Evolutionary conservation across 495 filamentous ascomycete species (phyloP).

Genomic region (Bombardia bombarda): DNA sequence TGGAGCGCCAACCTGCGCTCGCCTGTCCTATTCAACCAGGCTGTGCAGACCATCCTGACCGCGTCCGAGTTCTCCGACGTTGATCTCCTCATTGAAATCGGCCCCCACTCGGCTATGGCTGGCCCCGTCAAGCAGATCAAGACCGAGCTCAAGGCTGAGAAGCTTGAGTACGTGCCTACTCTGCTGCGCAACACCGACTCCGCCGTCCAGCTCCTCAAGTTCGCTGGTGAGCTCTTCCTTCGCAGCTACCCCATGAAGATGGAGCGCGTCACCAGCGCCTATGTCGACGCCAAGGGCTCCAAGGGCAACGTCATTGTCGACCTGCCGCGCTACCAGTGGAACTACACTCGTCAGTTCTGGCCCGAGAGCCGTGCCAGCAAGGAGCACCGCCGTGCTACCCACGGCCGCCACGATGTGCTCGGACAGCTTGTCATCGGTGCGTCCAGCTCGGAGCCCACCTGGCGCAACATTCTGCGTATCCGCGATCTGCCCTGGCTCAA

Average conservation of each 20-base stretch:
- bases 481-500: conserved; percentile 26
- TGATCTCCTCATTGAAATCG: conserved; percentile 41
- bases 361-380: conserved; percentile 11
- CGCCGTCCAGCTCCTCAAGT: conserved; percentile 13
- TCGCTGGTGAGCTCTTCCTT: conserved; percentile 27
- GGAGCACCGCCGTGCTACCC: background rate
- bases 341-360: conserved; percentile 12
- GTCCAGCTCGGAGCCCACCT: conserved; percentile 22
- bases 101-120: conserved; percentile 40
- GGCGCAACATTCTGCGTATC: conserved; percentile 31
- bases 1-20: conserved; percentile 7
- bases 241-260: conserved; percentile 3
- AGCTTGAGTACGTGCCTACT: conserved; percentile 18
- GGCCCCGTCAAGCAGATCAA: conserved; percentile 37
- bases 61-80: background rate
- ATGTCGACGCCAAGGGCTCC: background rate
- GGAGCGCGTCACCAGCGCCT: conserved; percentile 1
- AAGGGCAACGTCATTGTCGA: background rate
- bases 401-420: conserved; percentile 6
- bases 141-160: conserved; percentile 2
- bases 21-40: conserved; percentile 30
- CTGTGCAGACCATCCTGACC: conserved; percentile 8
- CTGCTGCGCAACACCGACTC: conserved; percentile 19
- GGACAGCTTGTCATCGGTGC: conserved; percentile 3
- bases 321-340: background rate